These are phyloP conservation scores for Leccinellum albellum DNA, from an alignment of 768 basidiomycete species.

Conservation along the genomic window DNA sequence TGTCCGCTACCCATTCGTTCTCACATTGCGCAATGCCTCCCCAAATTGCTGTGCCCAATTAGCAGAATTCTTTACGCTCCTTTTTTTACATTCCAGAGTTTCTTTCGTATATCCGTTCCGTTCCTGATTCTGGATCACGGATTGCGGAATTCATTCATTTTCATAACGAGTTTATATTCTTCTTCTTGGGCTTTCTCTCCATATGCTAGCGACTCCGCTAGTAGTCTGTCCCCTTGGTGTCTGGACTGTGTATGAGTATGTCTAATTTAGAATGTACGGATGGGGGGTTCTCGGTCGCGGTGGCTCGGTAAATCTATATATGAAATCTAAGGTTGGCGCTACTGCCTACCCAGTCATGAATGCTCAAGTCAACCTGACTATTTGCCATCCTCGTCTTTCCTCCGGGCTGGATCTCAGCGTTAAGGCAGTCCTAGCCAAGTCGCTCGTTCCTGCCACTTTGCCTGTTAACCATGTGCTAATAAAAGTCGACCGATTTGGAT, in stretches of 20 bases:
- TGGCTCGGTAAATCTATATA: not conserved
- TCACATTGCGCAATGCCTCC: not conserved
- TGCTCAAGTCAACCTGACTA: conserved; percentile 28
- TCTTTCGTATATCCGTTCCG: not conserved
- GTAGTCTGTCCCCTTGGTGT: not conserved
- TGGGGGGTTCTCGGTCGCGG: not conserved
- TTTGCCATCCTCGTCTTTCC: conserved; percentile 40
- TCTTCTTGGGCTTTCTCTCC: not conserved
- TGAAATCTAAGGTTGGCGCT: not conserved
- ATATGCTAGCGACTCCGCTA: not conserved
- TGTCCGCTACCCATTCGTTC: not conserved
- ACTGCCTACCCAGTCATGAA: conserved; percentile 5
- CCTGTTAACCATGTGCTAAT: conserved; percentile 50
- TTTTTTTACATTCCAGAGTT: not conserved
- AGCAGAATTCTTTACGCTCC: not conserved
- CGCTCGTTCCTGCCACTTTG: conserved; percentile 13
- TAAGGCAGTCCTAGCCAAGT: conserved; percentile 27
- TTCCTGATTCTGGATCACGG: not conserved
- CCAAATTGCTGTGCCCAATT: not conserved
- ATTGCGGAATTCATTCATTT: not conserved
- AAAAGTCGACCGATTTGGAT: conserved; percentile 63
- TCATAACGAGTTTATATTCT: not conserved
- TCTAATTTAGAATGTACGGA: not conserved
- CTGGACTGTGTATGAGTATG: not conserved
- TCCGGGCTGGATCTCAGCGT: conserved; percentile 28